Percentiles rank a stretch among this genome's conserved stretches.
phyloP scores from a whole-genome alignment of 345 rosid genomes.

The Gossypium raimondii region DNA sequence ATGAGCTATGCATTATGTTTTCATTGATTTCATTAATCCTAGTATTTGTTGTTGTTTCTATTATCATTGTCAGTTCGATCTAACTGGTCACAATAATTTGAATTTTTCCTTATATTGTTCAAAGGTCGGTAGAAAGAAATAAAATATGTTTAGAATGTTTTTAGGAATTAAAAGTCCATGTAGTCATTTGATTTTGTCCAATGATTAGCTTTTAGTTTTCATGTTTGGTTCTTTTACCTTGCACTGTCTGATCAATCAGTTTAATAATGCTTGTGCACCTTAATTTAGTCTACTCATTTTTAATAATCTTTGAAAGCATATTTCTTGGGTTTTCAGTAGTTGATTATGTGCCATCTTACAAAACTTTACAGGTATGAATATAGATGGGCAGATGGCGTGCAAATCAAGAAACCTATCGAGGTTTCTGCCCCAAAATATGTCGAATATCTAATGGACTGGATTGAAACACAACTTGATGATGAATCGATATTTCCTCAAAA shows the following conservation, averaged over 20 bases:
- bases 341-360: conserved; percentile 17
- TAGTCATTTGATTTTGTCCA: not conserved
- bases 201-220: not conserved
- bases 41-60: not conserved
- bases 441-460: conserved; percentile 99
- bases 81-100: not conserved
- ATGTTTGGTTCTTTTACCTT: not conserved
- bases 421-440: conserved; percentile 99
- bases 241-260: not conserved
- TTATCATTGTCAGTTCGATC: not conserved
- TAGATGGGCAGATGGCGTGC: conserved; percentile 99
- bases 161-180: not conserved
- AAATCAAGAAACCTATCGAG: conserved; percentile 96
- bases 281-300: not conserved
- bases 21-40: not conserved
- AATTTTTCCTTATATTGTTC: not conserved
- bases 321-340: not conserved
- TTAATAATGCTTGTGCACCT: not conserved
- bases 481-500: conserved; percentile 95
- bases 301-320: not conserved
- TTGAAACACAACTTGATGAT: conserved; percentile 92
- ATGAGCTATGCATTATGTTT: not conserved
- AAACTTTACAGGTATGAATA: conserved; percentile 72
- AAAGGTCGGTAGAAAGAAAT: not conserved
- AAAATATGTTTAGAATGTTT: not conserved